Percentiles rank a stretch among this genome's conserved stretches.
phyloP scores from a whole-genome alignment of 1,284 basidiomycete species.

The Ceratobasidium sp. region DNA sequence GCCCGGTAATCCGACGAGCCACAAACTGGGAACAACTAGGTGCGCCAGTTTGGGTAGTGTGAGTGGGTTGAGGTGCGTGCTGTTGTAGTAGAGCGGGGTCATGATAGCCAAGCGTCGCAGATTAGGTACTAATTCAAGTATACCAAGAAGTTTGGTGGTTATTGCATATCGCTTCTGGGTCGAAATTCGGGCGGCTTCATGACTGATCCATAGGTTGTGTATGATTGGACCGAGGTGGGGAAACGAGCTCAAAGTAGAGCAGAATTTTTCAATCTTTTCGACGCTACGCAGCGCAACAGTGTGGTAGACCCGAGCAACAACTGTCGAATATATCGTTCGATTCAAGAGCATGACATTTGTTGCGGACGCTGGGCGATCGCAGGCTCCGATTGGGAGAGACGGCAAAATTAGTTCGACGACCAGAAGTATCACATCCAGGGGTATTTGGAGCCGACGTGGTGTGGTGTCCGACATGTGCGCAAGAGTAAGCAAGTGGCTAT shows the following conservation, averaged over 20 bases:
- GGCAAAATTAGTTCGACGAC: slow-evolving; percentile 1
- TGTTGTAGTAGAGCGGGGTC: slow-evolving; percentile 1
- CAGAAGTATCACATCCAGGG: background rate
- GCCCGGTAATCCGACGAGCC: background rate
- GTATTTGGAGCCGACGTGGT: background rate
- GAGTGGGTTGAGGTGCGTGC: background rate
- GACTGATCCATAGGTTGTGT: slow-evolving; percentile 19
- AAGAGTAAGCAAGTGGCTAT: background rate
- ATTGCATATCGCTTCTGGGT: background rate
- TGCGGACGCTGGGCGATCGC: background rate
- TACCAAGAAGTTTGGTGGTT: background rate
- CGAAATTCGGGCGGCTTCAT: background rate
- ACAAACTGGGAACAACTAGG: slow-evolving; percentile 10
- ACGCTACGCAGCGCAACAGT: background rate
- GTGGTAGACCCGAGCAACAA: background rate
- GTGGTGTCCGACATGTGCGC: background rate
- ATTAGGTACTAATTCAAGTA: background rate
- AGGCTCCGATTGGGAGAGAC: background rate
- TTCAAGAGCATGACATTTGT: slow-evolving; percentile 2
- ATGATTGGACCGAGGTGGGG: background rate
- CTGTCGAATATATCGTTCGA: slow-evolving; percentile 2
- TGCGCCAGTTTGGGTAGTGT: background rate
- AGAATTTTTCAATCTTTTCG: background rate
- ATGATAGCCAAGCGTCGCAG: slow-evolving; percentile 8
- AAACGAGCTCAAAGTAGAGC: background rate